Percentiles rank a stretch among this genome's conserved stretches.
Evolutionary conservation across 148 eudicot species (phyloP).

Genomic region (Oxyria digyna): DNA sequence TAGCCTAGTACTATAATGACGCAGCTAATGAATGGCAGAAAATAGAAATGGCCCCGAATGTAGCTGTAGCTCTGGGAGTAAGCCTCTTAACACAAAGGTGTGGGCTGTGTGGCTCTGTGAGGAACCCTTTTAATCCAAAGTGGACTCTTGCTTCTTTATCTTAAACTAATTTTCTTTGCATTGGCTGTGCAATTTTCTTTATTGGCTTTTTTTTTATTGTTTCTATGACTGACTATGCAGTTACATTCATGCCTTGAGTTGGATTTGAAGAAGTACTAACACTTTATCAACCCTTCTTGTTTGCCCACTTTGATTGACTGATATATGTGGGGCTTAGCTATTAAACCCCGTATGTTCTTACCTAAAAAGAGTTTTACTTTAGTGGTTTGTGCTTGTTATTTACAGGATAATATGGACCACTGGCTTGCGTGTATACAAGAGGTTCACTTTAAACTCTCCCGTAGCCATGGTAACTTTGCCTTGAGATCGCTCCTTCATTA

Average conservation of each 20-base stretch:
- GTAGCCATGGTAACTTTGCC: slow-evolving; percentile 49
- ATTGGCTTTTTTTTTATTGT: not conserved
- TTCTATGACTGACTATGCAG: not conserved
- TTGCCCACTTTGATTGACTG: not conserved
- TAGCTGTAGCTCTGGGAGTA: not conserved
- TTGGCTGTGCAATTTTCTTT: not conserved
- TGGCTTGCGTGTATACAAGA: slow-evolving; percentile 72
- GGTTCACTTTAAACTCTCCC: slow-evolving; percentile 64
- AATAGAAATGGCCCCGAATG: not conserved
- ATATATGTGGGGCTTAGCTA: not conserved
- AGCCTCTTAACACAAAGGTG: too few species aligned
- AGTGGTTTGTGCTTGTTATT: slow-evolving; percentile 6
- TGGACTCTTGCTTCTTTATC: not conserved
- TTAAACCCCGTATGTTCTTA: not conserved
- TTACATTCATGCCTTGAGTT: not conserved
- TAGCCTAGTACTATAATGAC: not conserved
- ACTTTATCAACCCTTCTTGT: not conserved
- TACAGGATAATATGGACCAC: slow-evolving; percentile 85
- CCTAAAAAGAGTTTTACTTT: not conserved
- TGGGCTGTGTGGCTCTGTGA: not conserved
- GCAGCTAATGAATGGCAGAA: not conserved
- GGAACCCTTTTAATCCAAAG: not conserved
- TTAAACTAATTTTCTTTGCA: not conserved
- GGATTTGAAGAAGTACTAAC: not conserved
- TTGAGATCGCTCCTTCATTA: not conserved